These are phyloP conservation scores for Neurospora sp. DNA, from an alignment of 2,329 filamentous ascomycete genomes.

Conservation along the genomic window DNA sequence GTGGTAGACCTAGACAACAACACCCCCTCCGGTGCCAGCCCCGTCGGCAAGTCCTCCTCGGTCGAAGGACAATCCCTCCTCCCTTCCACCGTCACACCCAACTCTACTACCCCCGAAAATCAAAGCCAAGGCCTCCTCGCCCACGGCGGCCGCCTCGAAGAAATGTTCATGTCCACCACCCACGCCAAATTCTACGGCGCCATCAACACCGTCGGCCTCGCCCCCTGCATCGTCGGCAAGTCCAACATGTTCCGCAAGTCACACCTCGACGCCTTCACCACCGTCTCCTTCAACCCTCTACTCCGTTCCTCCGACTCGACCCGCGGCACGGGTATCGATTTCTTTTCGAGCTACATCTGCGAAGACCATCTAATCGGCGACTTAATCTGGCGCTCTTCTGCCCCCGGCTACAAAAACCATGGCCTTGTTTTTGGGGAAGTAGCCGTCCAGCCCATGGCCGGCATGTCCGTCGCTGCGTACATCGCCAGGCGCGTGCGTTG, in stretches of 20 bases:
- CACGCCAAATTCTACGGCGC: slow-evolving; percentile 97
- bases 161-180: slow-evolving; percentile 85
- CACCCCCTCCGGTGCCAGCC: background rate
- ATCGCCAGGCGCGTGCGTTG: slow-evolving; percentile 74
- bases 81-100: background rate
- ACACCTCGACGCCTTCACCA: slow-evolving; percentile 68
- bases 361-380: slow-evolving; percentile 96
- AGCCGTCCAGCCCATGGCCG: slow-evolving; percentile 79
- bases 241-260: slow-evolving; percentile 97
- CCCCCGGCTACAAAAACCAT: slow-evolving; percentile 65
- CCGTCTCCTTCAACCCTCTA: slow-evolving; percentile 35
- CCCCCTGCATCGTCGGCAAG: slow-evolving; percentile 91
- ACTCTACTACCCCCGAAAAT: background rate
- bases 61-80: slow-evolving; percentile 10
- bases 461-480: slow-evolving; percentile 70
- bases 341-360: slow-evolving; percentile 92
- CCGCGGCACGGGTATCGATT: slow-evolving; percentile 65
- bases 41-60: background rate
- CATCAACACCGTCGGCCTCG: slow-evolving; percentile 85
- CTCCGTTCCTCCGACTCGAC: slow-evolving; percentile 27
- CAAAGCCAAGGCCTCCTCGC: slow-evolving; percentile 20
- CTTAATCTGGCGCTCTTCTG: slow-evolving; percentile 65
- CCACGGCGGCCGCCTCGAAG: slow-evolving; percentile 78
- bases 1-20: slow-evolving; percentile 60
- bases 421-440: slow-evolving; percentile 76